Conservation (phyloP, 306 rosid species). For the Vachellia collinsii region DNA sequence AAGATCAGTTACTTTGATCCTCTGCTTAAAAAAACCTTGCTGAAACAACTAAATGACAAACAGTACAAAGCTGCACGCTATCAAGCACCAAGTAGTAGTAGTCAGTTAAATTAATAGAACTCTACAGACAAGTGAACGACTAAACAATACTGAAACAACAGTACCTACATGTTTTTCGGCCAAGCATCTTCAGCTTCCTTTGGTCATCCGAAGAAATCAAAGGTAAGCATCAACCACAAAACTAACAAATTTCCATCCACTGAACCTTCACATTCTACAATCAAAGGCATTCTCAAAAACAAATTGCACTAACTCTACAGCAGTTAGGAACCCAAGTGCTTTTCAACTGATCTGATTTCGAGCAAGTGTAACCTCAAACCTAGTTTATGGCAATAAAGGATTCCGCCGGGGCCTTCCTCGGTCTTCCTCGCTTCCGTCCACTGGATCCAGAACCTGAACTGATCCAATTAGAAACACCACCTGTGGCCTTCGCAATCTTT, state of each 20-base stretch:
- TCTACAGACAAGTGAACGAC: slow-evolving; percentile 17
- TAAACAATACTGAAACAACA: slow-evolving; percentile 6
- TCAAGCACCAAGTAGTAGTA: slow-evolving; percentile 14
- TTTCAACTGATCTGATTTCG: background rate
- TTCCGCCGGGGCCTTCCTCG: slow-evolving; percentile 63
- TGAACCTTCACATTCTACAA: background rate
- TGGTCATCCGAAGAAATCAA: background rate
- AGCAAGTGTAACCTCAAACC: background rate
- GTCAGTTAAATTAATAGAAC: background rate
- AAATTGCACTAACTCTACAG: background rate
- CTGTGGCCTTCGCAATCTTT: background rate
- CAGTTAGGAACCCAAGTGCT: background rate
- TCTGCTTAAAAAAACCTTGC: background rate
- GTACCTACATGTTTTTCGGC: slow-evolving; percentile 17
- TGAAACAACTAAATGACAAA: slow-evolving; percentile 7
- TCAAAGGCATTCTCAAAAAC: background rate
- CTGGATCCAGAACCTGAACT: background rate
- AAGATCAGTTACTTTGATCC: background rate
- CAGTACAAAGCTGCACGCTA: slow-evolving; percentile 3
- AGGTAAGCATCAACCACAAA: background rate
- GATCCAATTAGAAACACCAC: slow-evolving; percentile 34
- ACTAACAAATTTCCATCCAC: background rate
- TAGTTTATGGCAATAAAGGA: slow-evolving; percentile 22
- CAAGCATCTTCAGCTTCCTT: slow-evolving; percentile 17
- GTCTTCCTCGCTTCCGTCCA: slow-evolving; percentile 66